phyloP scores from a whole-genome alignment of 23 red algal genomes.

The Gracilaria gracilis region DNA sequence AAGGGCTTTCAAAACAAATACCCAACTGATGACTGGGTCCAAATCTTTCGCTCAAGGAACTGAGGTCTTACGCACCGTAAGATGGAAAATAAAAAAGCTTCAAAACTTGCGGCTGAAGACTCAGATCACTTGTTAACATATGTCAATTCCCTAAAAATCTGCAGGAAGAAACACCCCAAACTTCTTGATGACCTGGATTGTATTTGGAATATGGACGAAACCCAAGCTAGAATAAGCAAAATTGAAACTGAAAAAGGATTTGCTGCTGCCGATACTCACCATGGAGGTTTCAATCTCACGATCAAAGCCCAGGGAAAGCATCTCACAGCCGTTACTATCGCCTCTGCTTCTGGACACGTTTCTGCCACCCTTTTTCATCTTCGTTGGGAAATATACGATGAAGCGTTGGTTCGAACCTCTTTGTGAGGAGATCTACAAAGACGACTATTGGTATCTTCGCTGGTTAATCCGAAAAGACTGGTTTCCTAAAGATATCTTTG shows the following conservation, averaged over 20 bases:
- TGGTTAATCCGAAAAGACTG: background rate
- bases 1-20: background rate
- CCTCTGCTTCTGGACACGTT: background rate
- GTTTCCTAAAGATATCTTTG: background rate
- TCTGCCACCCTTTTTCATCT: background rate
- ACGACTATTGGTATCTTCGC: background rate
- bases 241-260: background rate
- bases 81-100: background rate
- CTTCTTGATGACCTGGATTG: background rate
- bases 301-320: background rate
- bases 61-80: background rate
- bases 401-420: background rate
- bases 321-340: background rate
- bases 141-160: background rate
- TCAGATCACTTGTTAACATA: background rate
- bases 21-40: background rate
- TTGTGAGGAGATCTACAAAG: background rate
- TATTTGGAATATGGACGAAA: constrained; percentile 55
- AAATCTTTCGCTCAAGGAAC: background rate
- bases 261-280: too few species aligned
- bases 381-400: background rate
- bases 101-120: background rate
- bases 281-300: too few species aligned
- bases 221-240: background rate
- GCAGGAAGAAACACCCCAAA: background rate